Evolutionary conservation across 176 grass and related monocot genomes (phyloP).

Genomic region (Bromus sterilis): DNA sequence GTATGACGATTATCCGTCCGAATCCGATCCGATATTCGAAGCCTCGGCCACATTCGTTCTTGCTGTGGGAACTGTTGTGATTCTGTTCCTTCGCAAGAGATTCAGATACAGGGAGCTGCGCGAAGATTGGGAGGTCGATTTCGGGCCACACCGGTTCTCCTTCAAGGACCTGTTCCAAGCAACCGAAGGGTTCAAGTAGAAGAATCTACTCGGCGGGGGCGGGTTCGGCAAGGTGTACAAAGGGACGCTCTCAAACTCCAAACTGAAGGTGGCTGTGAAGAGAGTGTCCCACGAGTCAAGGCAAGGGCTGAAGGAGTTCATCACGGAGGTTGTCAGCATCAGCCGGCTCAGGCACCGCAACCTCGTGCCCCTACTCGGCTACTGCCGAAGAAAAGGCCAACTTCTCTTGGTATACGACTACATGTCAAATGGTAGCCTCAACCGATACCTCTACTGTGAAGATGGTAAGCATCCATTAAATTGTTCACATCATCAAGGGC

Average conservation of each 20-base stretch:
- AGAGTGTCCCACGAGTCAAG: background rate
- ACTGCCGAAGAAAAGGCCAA: conserved; percentile 7
- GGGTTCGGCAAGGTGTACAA: conserved; percentile 22
- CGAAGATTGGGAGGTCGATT: conserved; percentile 24
- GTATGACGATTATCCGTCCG: too few species aligned
- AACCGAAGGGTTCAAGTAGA: conserved; percentile 2
- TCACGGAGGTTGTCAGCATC: conserved; percentile 5
- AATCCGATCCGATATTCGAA: too few species aligned
- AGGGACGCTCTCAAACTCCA: background rate
- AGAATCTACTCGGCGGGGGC: background rate
- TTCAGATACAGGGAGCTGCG: background rate
- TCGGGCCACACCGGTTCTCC: conserved; percentile 16
- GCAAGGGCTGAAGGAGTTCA: conserved; percentile 28
- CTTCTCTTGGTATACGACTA: conserved; percentile 25
- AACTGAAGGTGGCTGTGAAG: conserved; percentile 2
- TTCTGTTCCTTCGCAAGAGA: background rate
- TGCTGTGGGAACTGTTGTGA: background rate
- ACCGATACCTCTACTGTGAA: background rate
- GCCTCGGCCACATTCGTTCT: background rate
- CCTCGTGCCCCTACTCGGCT: conserved; percentile 13
- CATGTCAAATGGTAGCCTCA: conserved; percentile 20
- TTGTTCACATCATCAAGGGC: conserved; percentile 17
- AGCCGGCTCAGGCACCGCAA: conserved; percentile 18
- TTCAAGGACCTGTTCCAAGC: conserved; percentile 14
- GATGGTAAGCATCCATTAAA: too few species aligned